These are phyloP conservation scores for Gelatoporia subvermispora DNA, from an alignment of 768 basidiomycete species.

Conservation along the genomic window DNA sequence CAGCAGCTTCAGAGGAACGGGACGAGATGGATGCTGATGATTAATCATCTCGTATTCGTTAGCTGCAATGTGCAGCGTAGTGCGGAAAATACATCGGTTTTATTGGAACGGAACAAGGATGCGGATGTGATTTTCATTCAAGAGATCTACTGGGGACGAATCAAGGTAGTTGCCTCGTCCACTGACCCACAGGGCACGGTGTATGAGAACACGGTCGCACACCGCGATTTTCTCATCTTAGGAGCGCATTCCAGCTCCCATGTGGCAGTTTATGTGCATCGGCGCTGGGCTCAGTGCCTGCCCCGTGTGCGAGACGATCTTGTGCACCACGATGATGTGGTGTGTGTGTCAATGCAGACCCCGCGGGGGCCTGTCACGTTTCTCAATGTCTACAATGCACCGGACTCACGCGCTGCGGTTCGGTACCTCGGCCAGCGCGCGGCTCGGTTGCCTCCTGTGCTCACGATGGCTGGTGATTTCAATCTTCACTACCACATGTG, in stretches of 20 bases:
- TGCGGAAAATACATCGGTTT: background rate
- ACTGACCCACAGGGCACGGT: background rate
- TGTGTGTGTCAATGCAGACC: background rate
- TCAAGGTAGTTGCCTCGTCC: conserved; percentile 6
- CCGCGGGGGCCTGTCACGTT: background rate
- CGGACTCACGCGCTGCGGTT: background rate
- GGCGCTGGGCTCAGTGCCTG: background rate
- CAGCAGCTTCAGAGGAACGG: no score
- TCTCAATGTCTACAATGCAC: conserved; percentile 9
- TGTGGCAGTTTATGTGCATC: conserved; percentile 3
- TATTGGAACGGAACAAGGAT: conserved; percentile 2
- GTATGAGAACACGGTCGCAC: conserved; percentile 2
- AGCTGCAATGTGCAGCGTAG: conserved; percentile 5
- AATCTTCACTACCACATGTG: conserved; percentile 8
- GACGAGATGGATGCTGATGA: no score
- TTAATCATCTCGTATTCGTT: no score
- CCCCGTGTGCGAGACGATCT: background rate
- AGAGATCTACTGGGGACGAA: conserved; percentile 6
- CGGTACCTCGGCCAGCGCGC: background rate
- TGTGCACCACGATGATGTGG: conserved; percentile 1
- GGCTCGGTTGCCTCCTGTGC: background rate
- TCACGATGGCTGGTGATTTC: conserved; percentile 9
- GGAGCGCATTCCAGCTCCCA: background rate
- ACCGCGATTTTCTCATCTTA: background rate
- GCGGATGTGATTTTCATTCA: conserved; percentile 7